Conservation (phyloP, 2,329 filamentous ascomycete species). For the Pseudohalonectria lignicola region DNA sequence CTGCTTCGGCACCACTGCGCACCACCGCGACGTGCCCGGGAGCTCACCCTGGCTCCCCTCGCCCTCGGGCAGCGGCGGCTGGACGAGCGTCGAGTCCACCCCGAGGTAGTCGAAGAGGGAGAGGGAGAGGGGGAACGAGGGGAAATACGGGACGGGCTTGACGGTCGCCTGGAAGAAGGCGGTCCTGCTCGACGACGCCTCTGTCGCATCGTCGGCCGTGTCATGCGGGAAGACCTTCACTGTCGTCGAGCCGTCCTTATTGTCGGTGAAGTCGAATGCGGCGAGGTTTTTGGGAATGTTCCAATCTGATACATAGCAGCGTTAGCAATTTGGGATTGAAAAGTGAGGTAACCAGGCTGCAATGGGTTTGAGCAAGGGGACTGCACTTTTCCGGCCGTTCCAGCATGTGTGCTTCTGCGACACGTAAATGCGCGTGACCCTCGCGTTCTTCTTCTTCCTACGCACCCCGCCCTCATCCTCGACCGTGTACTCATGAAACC, state of each 20-base stretch:
- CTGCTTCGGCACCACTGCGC: conserved; percentile 20
- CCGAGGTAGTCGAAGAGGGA: conserved; percentile 26
- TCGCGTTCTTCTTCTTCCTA: conserved; percentile 21
- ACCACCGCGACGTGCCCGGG: conserved; percentile 35
- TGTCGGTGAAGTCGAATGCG: conserved; percentile 31
- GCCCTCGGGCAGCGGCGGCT: conserved; percentile 35
- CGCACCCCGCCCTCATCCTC: conserved; percentile 19
- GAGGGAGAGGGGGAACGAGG: conserved; percentile 31
- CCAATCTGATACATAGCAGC: conserved; percentile 39
- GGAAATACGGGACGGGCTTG: conserved; percentile 26
- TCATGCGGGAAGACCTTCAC: conserved; percentile 35
- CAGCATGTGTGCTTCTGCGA: conserved; percentile 39
- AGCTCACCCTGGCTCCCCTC: conserved; percentile 28
- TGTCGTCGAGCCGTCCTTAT: conserved; percentile 21
- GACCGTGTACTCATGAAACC: conserved; percentile 29
- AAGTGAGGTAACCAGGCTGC: background rate
- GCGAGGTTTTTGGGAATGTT: conserved; percentile 46
- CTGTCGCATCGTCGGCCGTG: conserved; percentile 15
- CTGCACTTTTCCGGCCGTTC: conserved; percentile 37
- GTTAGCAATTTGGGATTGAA: no score
- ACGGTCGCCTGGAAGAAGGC: conserved; percentile 37
- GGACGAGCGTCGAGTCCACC: conserved; percentile 29
- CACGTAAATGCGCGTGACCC: conserved; percentile 43
- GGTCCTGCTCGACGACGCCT: conserved; percentile 17
- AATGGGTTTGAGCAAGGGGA: background rate